Percentiles rank a stretch among this genome's conserved stretches.
These are phyloP conservation scores for Backusella psychrophila DNA, from an alignment of 192 early-diverging fungal genomes.

Conservation along the genomic window DNA sequence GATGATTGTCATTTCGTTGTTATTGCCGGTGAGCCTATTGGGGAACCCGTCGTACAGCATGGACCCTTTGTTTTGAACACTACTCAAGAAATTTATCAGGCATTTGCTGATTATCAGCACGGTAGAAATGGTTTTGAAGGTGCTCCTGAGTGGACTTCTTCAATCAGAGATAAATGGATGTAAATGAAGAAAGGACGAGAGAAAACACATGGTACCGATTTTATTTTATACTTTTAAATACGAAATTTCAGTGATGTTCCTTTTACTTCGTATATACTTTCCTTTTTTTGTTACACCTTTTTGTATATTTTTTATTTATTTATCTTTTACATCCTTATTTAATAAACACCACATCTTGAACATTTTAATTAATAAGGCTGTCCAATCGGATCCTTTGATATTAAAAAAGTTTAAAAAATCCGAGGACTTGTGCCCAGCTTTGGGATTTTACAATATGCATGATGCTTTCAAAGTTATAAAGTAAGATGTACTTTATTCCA, in stretches of 20 bases:
- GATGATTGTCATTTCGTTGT: constrained; percentile 31
- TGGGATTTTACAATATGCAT: neutral
- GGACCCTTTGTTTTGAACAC: constrained; percentile 69
- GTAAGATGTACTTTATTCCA: neutral
- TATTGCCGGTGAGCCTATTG: constrained; percentile 38
- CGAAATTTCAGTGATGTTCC: neutral
- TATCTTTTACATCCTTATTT: neutral
- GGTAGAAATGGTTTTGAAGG: constrained; percentile 71
- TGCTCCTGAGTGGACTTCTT: constrained; percentile 49
- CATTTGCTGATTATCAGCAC: constrained; percentile 56
- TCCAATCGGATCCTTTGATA: neutral
- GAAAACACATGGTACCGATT: neutral
- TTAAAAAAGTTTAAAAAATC: neutral
- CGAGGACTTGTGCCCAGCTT: neutral
- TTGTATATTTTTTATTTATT: neutral
- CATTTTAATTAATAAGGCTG: neutral
- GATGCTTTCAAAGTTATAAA: too few species aligned
- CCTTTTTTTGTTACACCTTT: neutral
- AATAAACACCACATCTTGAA: neutral
- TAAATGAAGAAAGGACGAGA: neutral
- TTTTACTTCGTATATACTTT: neutral
- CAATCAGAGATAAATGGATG: constrained; percentile 34
- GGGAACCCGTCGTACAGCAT: constrained; percentile 60
- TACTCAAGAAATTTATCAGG: constrained; percentile 44
- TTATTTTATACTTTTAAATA: neutral